These are phyloP conservation scores for Xylaria sp. DNA, from an alignment of 2,329 filamentous ascomycete genomes.

Conservation along the genomic window DNA sequence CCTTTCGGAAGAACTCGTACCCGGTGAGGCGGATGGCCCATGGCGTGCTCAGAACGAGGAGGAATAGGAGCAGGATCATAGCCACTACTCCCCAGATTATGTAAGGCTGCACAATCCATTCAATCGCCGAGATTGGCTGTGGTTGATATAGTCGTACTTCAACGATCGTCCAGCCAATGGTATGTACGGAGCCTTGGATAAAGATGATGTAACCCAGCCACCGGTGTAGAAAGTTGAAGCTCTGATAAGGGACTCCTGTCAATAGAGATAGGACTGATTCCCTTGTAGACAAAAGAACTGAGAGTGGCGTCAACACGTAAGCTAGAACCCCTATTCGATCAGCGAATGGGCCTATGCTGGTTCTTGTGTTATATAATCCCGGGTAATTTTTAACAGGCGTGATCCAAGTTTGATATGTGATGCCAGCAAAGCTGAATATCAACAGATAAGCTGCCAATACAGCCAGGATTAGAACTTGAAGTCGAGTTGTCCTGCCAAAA, in stretches of 20 bases:
- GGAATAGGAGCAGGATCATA: slow-evolving; percentile 69
- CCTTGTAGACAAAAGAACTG: slow-evolving; percentile 72
- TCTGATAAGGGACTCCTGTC: slow-evolving; percentile 80
- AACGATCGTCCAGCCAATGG: slow-evolving; percentile 75
- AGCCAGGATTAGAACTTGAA: slow-evolving; percentile 72
- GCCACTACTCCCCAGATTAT: slow-evolving; percentile 80
- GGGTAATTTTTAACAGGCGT: slow-evolving; percentile 71
- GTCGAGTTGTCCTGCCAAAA: slow-evolving; percentile 75
- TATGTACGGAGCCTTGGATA: slow-evolving; percentile 74
- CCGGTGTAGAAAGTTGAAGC: slow-evolving; percentile 81
- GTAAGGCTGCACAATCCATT: slow-evolving; percentile 72
- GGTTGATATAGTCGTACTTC: slow-evolving; percentile 76
- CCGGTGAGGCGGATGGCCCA: slow-evolving; percentile 73
- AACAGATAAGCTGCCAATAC: slow-evolving; percentile 70
- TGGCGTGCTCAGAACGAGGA: slow-evolving; percentile 69
- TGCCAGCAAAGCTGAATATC: slow-evolving; percentile 76
- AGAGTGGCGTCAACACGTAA: slow-evolving; percentile 78
- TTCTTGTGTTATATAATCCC: slow-evolving; percentile 71
- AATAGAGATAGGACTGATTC: slow-evolving; percentile 76
- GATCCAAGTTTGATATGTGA: slow-evolving; percentile 75
- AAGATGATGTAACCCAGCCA: slow-evolving; percentile 82
- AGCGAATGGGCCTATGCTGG: slow-evolving; percentile 73
- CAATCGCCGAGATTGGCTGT: slow-evolving; percentile 68
- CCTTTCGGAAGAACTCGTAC: slow-evolving; percentile 81
- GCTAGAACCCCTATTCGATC: slow-evolving; percentile 77